phyloP scores from a whole-genome alignment of 2,329 filamentous ascomycete genomes.

The Annulohypoxylon truncatum region DNA sequence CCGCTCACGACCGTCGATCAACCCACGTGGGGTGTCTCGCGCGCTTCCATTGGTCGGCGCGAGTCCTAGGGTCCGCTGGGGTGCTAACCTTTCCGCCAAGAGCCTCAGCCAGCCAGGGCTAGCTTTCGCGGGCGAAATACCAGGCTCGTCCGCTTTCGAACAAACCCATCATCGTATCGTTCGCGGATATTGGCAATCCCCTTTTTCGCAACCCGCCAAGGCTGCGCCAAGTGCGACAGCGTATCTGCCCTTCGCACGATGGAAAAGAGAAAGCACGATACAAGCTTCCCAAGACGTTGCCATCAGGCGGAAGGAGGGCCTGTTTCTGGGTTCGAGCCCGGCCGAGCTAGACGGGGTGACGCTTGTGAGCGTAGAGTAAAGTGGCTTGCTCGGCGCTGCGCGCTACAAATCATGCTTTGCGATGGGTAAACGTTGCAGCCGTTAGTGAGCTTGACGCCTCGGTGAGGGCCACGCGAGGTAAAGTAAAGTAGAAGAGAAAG shows the following conservation, averaged over 20 bases:
- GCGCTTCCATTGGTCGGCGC: conserved; percentile 20
- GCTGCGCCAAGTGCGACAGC: conserved; percentile 24
- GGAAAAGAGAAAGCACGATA: conserved; percentile 6
- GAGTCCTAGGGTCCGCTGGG: neutral
- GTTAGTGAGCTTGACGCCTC: conserved; percentile 15
- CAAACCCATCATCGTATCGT: conserved; percentile 26
- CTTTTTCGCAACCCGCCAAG: conserved; percentile 29
- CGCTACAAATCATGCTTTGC: conserved; percentile 21
- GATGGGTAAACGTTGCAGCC: conserved; percentile 4
- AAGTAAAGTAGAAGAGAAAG: neutral
- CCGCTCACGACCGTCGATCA: conserved; percentile 33
- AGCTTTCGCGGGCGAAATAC: conserved; percentile 35
- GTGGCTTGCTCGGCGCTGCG: conserved; percentile 16
- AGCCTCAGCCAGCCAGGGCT: conserved; percentile 35
- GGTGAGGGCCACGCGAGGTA: conserved; percentile 25
- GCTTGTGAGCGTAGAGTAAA: conserved; percentile 11
- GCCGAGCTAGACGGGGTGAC: neutral
- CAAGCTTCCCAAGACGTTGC: conserved; percentile 25
- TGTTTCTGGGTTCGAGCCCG: conserved; percentile 12
- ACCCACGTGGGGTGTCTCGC: conserved; percentile 27
- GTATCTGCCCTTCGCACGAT: conserved; percentile 31
- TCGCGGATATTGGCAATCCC: conserved; percentile 36
- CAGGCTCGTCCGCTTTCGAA: conserved; percentile 13
- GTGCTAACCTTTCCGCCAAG: conserved; percentile 35
- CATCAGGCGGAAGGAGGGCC: conserved; percentile 21